phyloP scores from a whole-genome alignment of 2,329 filamentous ascomycete species.

The Didymella segeticola region DNA sequence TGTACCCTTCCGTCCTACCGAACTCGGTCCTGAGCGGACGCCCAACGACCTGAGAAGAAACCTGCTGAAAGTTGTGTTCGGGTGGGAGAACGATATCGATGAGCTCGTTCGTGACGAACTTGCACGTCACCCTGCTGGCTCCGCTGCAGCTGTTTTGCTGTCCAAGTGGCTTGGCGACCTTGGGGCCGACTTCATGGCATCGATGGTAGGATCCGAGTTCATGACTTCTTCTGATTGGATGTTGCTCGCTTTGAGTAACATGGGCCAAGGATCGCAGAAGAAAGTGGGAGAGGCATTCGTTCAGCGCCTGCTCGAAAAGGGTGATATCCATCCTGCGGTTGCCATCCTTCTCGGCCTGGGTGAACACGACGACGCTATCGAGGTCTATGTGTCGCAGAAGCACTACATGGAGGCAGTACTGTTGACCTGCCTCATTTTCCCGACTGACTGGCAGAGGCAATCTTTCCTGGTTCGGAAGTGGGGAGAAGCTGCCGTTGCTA shows the following conservation, averaged over 20 bases:
- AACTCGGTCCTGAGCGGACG: conserved; percentile 55
- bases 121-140: conserved; percentile 73
- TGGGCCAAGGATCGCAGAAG: conserved; percentile 78
- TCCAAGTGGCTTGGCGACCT: conserved; percentile 92
- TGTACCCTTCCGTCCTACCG: conserved; percentile 77
- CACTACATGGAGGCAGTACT: conserved; percentile 93
- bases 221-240: conserved; percentile 97
- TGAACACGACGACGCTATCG: conserved; percentile 91
- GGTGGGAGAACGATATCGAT: conserved; percentile 86
- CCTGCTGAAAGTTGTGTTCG: conserved; percentile 94
- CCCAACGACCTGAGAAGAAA: conserved; percentile 81
- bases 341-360: conserved; percentile 93
- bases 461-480: conserved; percentile 88
- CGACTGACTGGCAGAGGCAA: conserved; percentile 89
- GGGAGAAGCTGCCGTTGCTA: conserved; percentile 89
- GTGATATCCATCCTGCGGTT: conserved; percentile 89
- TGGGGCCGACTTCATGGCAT: conserved; percentile 79
- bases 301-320: conserved; percentile 85
- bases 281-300: conserved; percentile 91
- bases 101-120: conserved; percentile 86
- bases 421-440: conserved; percentile 81
- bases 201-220: conserved; percentile 76
- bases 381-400: conserved; percentile 92
- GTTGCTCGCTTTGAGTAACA: conserved; percentile 87
- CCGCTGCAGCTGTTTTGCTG: conserved; percentile 79